Base-by-base conservation (phyloP, 257 asterid species). In the Capsicum pubescens region DNA sequence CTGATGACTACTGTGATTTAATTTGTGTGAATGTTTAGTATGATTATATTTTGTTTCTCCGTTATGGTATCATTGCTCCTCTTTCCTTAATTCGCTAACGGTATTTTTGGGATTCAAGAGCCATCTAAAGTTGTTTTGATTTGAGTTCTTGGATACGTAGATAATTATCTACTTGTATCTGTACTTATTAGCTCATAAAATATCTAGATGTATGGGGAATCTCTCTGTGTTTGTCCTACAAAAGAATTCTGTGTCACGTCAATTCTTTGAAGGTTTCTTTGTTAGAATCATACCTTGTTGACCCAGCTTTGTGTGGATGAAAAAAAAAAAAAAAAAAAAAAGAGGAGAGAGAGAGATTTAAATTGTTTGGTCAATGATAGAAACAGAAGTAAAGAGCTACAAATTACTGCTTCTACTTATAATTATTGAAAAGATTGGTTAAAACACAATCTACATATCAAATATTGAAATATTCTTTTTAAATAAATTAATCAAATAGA, bases 1-100 rank as follows among this genome's bases (percentile, higher is more conserved):
- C 83, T 80, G 57, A 83, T 85, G 74, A 84, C 83, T 88, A 84
- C 17, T 85, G 88, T 84, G 89, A 83, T 85, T 85, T 46, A 88
- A 80, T 84, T 83, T 46, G 36, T 83, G 84, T 82, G 77, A 67
- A 68, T 82, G 7, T 35, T 32, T 35, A 26, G 44, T 60, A 16
- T 14, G 11, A 59, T 81, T 17, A 26, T 26, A 26, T 81, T 66
- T 46, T 81, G 13, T 61, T 61, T 64, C 76, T 60, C 10, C 44
- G 6, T 52, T 7, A 52, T 26, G 4, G 59, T 52, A 76, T 76
- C 39, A 76, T 12, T 54, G 1, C 42, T 77, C 4, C 10, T 6
- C 3, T 54, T 77, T 32, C 32, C 50, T 26, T 67, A 35, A 35
- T 35, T 77, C 44, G 6, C 82, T 26, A 26, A 54, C 82, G 3